These are phyloP conservation scores for Pontederia paniculata DNA, from an alignment of 176 grass and related monocot genomes.

Conservation along the genomic window DNA sequence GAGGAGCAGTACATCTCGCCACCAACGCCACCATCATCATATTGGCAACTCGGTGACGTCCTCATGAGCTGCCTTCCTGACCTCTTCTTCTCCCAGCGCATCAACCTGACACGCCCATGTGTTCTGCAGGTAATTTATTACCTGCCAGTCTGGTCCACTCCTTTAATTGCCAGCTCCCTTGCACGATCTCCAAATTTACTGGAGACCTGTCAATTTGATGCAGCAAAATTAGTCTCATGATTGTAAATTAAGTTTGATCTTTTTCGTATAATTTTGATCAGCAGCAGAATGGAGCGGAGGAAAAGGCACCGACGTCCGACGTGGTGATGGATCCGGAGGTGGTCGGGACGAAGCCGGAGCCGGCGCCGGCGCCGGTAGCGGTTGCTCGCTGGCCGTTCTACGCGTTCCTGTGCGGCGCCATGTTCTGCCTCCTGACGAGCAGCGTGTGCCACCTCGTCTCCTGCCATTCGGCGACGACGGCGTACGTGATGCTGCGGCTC, in stretches of 20 bases:
- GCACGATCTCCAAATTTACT: too few relatives aligned
- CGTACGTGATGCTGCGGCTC: conserved; percentile 53
- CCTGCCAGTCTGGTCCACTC: too few relatives aligned
- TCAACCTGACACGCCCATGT: too few relatives aligned
- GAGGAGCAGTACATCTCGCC: too few relatives aligned
- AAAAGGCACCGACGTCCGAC: neutral
- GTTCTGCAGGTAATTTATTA: too few relatives aligned
- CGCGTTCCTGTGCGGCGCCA: conserved; percentile 58
- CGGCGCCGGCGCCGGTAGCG: neutral
- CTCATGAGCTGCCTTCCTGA: too few relatives aligned
- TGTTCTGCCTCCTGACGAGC: conserved; percentile 77
- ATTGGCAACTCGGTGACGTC: too few relatives aligned
- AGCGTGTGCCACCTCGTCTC: conserved; percentile 61
- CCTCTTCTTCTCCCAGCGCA: too few relatives aligned
- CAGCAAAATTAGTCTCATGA: too few relatives aligned
- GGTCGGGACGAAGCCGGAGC: neutral
- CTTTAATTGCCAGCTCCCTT: too few relatives aligned
- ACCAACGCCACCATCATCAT: too few relatives aligned
- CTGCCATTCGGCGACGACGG: conserved; percentile 58
- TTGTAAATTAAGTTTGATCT: neutral
- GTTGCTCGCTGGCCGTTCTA: conserved; percentile 74
- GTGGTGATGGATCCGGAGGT: neutral
- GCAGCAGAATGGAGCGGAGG: neutral
- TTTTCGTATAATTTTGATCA: neutral
- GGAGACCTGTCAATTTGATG: too few relatives aligned